Evolutionary conservation across 1,284 basidiomycete species (phyloP).

Genomic region (Boletus semigastroideus): DNA sequence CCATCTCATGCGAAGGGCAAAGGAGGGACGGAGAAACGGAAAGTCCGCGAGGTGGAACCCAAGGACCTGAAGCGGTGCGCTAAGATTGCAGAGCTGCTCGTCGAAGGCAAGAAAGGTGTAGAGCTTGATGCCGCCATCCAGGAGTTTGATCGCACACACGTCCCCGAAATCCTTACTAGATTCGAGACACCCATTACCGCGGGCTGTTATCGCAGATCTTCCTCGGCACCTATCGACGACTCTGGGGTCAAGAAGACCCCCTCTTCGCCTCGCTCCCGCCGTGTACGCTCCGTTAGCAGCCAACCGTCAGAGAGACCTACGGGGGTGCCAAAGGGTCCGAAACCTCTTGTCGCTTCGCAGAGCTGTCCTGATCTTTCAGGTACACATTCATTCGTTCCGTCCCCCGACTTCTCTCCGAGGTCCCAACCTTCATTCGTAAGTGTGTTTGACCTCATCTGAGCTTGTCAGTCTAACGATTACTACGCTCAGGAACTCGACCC

Average conservation of each 20-base stretch:
- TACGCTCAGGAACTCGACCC: constrained; percentile 29
- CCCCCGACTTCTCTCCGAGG: constrained; percentile 35
- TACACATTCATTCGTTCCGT: constrained; percentile 27
- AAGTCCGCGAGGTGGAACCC: constrained; percentile 64
- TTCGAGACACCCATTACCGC: constrained; percentile 74
- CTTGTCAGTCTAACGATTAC: constrained; percentile 6
- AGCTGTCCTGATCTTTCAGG: constrained; percentile 32
- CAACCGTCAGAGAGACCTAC: constrained; percentile 17
- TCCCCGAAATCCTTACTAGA: constrained; percentile 62
- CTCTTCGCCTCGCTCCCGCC: constrained; percentile 11
- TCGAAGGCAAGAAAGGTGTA: constrained; percentile 69
- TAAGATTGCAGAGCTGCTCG: constrained; percentile 76
- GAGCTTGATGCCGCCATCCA: constrained; percentile 70
- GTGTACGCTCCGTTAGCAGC: constrained; percentile 26
- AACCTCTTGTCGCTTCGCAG: constrained; percentile 17
- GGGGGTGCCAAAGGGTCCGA: constrained; percentile 3
- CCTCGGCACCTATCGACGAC: constrained; percentile 42
- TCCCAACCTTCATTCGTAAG: constrained; percentile 51
- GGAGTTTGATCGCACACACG: constrained; percentile 68
- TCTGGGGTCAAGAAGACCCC: constrained; percentile 11
- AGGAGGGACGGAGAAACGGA: constrained; percentile 53
- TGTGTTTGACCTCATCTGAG: constrained; percentile 8
- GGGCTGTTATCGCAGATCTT: constrained; percentile 51
- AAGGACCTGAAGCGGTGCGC: constrained; percentile 70
- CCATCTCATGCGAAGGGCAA: constrained; percentile 54